Percentiles rank a stretch among this genome's conserved stretches.
Evolutionary conservation across 1,284 basidiomycete species (phyloP).

Genomic region (Lignosus rhinocerotis): DNA sequence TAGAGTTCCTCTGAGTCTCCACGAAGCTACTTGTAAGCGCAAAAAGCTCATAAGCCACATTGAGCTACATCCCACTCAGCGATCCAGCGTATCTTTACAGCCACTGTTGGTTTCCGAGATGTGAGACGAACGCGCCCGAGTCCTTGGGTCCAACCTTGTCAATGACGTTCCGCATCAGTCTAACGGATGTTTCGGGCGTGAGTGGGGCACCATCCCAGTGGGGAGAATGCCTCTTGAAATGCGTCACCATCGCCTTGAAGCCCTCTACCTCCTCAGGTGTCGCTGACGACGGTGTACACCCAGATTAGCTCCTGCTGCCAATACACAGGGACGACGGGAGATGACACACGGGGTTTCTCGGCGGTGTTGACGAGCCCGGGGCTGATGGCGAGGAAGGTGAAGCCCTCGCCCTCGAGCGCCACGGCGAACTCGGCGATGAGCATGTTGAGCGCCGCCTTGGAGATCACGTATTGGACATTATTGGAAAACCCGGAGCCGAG

Average conservation of each 20-base stretch:
- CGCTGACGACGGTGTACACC: constrained; percentile 13
- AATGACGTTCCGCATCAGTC: constrained; percentile 33
- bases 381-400: constrained; percentile 38
- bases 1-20: too few species aligned
- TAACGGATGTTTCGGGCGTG: constrained; percentile 35
- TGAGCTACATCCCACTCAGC: too few species aligned
- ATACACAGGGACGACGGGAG: background rate
- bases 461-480: constrained; percentile 34
- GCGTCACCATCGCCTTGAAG: constrained; percentile 15
- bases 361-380: constrained; percentile 40
- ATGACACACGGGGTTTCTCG: constrained; percentile 15
- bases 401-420: constrained; percentile 36
- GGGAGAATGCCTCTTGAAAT: constrained; percentile 26
- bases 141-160: constrained; percentile 30
- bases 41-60: background rate
- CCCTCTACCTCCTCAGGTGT: constrained; percentile 24
- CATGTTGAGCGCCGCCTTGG: constrained; percentile 42
- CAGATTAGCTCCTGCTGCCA: background rate
- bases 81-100: background rate
- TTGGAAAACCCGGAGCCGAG: constrained; percentile 13
- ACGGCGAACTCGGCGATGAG: constrained; percentile 40
- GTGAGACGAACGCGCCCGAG: constrained; percentile 39
- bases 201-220: constrained; percentile 34
- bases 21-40: too few species aligned
- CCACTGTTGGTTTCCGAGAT: constrained; percentile 30